phyloP scores from a whole-genome alignment of 805 yeast species.

The Yamadazyma nakazawae region DNA sequence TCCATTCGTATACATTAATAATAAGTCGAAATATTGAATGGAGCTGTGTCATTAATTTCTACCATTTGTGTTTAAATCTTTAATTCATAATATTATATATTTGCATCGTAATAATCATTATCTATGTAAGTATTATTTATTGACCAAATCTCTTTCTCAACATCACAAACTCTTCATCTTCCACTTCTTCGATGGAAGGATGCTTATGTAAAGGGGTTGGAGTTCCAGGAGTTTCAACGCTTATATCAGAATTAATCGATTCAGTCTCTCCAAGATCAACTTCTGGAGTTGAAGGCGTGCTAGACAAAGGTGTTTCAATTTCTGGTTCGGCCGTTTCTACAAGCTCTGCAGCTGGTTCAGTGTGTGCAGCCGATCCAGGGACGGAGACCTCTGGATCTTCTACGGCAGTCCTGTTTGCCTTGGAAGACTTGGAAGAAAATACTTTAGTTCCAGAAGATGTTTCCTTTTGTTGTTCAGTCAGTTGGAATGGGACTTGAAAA shows the following conservation, averaged over 20 bases:
- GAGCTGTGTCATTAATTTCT: no score
- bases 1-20: no score
- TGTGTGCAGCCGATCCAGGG: background rate
- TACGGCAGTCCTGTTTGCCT: background rate
- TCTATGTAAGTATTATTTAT: slow-evolving; percentile 3
- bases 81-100: no score
- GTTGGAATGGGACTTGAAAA: slow-evolving; percentile 3
- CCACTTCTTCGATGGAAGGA: slow-evolving; percentile 32
- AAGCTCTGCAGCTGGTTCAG: slow-evolving; percentile 12
- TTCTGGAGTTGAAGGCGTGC: slow-evolving; percentile 12
- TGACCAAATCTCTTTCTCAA: slow-evolving; percentile 37
- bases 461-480: slow-evolving; percentile 9
- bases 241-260: slow-evolving; percentile 7
- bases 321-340: slow-evolving; percentile 10
- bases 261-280: slow-evolving; percentile 7
- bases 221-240: slow-evolving; percentile 11
- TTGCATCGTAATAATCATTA: background rate
- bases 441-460: background rate
- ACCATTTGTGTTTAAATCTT: no score
- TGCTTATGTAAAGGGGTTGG: slow-evolving; percentile 19
- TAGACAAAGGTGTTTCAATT: slow-evolving; percentile 10
- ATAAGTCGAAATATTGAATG: no score
- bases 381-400: slow-evolving; percentile 7
- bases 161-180: slow-evolving; percentile 37
- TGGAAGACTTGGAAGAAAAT: background rate